Evolutionary conservation across 306 rosid genomes (phyloP).

Genomic region (Corylus americana): DNA sequence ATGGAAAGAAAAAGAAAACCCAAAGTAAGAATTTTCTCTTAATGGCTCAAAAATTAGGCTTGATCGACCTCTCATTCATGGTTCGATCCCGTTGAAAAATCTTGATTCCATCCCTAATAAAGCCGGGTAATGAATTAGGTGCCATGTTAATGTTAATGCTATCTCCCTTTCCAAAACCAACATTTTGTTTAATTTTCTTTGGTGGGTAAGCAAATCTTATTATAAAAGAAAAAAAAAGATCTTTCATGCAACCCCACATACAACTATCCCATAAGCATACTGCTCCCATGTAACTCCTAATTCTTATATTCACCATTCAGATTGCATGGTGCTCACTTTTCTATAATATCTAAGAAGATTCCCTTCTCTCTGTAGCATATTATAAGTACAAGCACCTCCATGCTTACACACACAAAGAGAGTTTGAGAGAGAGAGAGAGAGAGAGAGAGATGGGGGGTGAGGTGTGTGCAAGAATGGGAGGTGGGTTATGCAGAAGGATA

Average conservation of each 20-base stretch:
- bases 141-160: neutral
- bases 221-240: too few relatives aligned
- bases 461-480: constrained; percentile 16
- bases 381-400: constrained; percentile 9
- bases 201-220: neutral
- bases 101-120: too few relatives aligned
- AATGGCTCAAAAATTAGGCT: too few relatives aligned
- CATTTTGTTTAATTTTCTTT: neutral
- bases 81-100: too few relatives aligned
- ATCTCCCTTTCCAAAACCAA: neutral
- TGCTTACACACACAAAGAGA: neutral
- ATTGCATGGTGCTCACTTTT: constrained; percentile 29
- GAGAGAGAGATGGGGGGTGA: constrained; percentile 28
- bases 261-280: constrained; percentile 20
- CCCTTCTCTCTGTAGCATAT: constrained; percentile 23
- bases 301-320: constrained; percentile 24
- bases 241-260: neutral
- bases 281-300: constrained; percentile 3
- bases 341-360: constrained; percentile 30
- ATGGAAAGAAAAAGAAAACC: too few relatives aligned
- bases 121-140: too few relatives aligned
- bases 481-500: constrained; percentile 46
- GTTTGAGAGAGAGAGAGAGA: constrained; percentile 8
- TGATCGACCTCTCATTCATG: too few relatives aligned
- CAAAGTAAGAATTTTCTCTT: too few relatives aligned